These are phyloP conservation scores for Diaporthe vaccinii DNA, from an alignment of 2,329 filamentous ascomycete species.

Conservation along the genomic window DNA sequence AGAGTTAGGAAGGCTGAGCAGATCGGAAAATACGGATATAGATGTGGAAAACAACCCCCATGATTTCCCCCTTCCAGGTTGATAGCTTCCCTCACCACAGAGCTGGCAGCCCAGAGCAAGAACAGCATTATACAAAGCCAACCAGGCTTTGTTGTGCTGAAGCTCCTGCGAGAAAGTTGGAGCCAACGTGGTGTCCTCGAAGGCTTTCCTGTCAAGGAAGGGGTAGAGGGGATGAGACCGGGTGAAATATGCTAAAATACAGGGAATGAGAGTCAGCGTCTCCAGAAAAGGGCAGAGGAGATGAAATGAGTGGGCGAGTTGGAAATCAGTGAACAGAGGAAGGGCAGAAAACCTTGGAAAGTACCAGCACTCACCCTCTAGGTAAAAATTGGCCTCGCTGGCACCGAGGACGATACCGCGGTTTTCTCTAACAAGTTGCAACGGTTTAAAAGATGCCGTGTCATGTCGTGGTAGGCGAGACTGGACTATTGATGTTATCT, in stretches of 20 bases:
- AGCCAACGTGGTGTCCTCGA: constrained; percentile 50
- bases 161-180: constrained; percentile 47
- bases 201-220: constrained; percentile 54
- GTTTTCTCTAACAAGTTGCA: constrained; percentile 16
- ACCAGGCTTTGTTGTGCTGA: constrained; percentile 49
- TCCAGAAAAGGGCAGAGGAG: not conserved
- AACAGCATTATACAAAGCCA: constrained; percentile 54
- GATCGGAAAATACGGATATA: constrained; percentile 52
- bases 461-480: constrained; percentile 21
- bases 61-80: constrained; percentile 53
- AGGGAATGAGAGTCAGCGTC: not conserved
- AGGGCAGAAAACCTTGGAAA: constrained; percentile 32
- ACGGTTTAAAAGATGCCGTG: constrained; percentile 1
- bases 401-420: constrained; percentile 34
- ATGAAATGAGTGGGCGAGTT: not conserved
- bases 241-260: constrained; percentile 53
- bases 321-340: not conserved
- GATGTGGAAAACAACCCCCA: constrained; percentile 57
- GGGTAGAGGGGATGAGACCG: constrained; percentile 56
- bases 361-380: constrained; percentile 45
- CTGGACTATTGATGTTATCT: not conserved
- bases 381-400: not conserved
- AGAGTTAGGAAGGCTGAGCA: constrained; percentile 49
- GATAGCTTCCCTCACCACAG: constrained; percentile 52
- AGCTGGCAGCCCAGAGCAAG: constrained; percentile 56